Evolutionary conservation across 2,329 filamentous ascomycete species (phyloP), one percentile per base, ranked within the genome.

Genomic region (Alternaria consortialis): DNA sequence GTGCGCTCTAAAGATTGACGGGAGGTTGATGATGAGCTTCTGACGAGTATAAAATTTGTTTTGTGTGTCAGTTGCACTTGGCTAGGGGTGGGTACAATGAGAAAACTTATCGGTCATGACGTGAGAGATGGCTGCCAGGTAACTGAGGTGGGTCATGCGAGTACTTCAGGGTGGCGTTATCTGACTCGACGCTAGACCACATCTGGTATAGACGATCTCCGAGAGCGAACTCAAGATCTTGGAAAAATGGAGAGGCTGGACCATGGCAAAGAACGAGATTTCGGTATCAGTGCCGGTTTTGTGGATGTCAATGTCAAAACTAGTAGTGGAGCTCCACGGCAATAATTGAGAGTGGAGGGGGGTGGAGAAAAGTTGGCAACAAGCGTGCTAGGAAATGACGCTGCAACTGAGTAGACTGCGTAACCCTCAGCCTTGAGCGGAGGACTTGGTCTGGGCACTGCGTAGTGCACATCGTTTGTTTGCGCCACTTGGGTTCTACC

Each of bases 91-190:
- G 50, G 40, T 52, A 40, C 23, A 13, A 20, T 13, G 50, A 40
- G 23, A 40, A 52, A 31, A 40, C 15, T 17, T 11, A 40, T 27
- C 15, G 12, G 7, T 40, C n/a, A 36, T 52, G 50, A 40, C 34
- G 50, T 52, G 50, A 31, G 9, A 20, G 50, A 52, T 17, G 15
- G 23, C 20, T 52, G 50, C 43, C 50, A 40, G 25, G 17, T 52
- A 70, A 53, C 60, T 71, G 36, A 31, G 61, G 23, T 58, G 47
- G 11, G 55, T 60, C n/a, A 51, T 67, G 43, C 34, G 17, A 54
- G 43, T n/a, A 23, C 15, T 36, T 17, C 39, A 27, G 12, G 13
- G 44, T 59, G 51, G 53, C 56, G 51, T 55, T 31, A 20, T 46
- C 54, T 44, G 25, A 31, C 37, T 44, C 34, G 25, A 25, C 31